Base-by-base conservation (phyloP, 306 rosid species). In the Clitoria ternatea region DNA sequence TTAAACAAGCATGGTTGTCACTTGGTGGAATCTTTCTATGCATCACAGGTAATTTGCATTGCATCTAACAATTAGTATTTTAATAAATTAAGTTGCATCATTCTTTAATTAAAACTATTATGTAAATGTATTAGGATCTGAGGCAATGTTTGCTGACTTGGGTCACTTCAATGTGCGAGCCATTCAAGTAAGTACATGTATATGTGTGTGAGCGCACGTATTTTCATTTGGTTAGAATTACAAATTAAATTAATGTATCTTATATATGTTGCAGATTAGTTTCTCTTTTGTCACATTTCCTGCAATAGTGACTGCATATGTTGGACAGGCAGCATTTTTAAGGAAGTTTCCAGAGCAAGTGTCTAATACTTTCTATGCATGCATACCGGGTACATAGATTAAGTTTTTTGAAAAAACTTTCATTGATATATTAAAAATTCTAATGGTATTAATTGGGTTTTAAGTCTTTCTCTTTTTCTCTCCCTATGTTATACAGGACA, bases 121-220 rank as follows among this genome's bases (percentile, higher is more conserved):
- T n/a, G n/a, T n/a, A n/a, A 8, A 18, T 15, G 6, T 30, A 3
- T 22, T 27, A 85, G 92, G 97, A 0, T 68, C 88, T 2, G 93
- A 91, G 49, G 96, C 96, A 61, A 87, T 88, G 97, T 88, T 88
- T 72, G 97, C 92, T 17, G 96, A 91, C 65, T 77, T 89, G 70
- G 96, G 97, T 29, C 97, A 91, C 79, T 91, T 91, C 37, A 88
- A n/a, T 18, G 82, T 86, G 18, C 73, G 67, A n/a, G 82, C 91
- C 7, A 73, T 91, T 33, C 97, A 91, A 79, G 90, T 86, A 80
- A 77, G 84, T 55, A 64, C 3, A 49, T 6, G 15, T n/a, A n/a
- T 1, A 44, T 2, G n/a, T n/a, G n/a, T n/a, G n/a, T n/a, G n/a
- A n/a, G n/a, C n/a, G n/a, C n/a, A 44, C 4, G 7, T 8, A 44